Evolutionary conservation across 352 stramenopile genomes (phyloP), one percentile per base, ranked within the genome.

Genomic region (Pythium dissotocum): DNA sequence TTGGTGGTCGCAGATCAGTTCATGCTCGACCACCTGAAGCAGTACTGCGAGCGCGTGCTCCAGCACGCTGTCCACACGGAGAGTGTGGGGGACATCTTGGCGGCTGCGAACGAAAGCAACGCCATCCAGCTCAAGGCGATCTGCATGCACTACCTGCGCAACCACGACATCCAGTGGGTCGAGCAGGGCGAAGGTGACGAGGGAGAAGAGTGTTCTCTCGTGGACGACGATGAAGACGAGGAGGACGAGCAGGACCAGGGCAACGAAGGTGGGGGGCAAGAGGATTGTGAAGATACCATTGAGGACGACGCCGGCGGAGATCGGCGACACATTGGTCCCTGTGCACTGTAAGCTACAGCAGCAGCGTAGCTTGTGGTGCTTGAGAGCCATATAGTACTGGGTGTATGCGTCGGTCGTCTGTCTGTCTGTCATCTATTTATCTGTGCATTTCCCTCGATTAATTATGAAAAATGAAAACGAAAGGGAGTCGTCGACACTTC

Each of bases 21-120:
- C 78, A 98, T 98, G 82, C 79, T 99, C 26, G 95, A 99, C 71
- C 90, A 98, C 74, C 75, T 99, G 16, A 99, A 98, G 69, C 93
- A 98, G 79, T 82, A 97, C 35, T 98, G 94, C 75, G 96, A 99
- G 67, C 85, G 75, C 9, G 74, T 88, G 36, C 67, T 99, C 30
- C 88, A 97, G 69, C 74, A 88, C 38, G 80, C 82, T 21, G 85
- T 98, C 4, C 85, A 83, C 53, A 58, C 74, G 12, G 90, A 96
- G 18, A 98, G 85, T 0, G 87, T 97, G 55, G 82, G 93, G 14
- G 92, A 91, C 66, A 87, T 99, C 40, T 62, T 96, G 32, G 81
- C 96, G 63, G 80, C 95, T 32, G 90, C 95, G 6, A 88, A 98
- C 35, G 91, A 95, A 48, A 94, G 89, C 24, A 98, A 98, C 73